Base-by-base conservation (phyloP, 345 rosid genomes). In the Euphorbia tirucalli region DNA sequence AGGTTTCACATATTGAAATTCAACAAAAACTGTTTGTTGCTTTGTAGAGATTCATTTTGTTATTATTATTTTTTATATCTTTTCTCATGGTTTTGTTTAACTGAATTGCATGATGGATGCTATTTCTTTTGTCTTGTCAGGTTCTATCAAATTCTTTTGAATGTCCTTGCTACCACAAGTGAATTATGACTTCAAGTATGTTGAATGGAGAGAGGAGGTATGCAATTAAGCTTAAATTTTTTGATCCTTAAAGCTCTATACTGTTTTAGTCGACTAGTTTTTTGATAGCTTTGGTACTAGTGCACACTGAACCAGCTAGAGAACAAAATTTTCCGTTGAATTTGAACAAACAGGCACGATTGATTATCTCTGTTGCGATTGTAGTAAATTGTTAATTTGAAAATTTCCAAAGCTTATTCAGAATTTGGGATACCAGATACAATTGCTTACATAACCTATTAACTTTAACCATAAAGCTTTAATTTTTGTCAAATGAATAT, bases 201-300 rank as follows among this genome's bases (percentile, higher is more conserved):
- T 70, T 71, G 72, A 71, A 79, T 1, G 90, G 88, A 71, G 92
- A 88, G 67, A 87, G 87, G 71, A 86, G 88, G 92, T 86, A 84
- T 70, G 56, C 9, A 7, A 25, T n/a, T 59, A 16, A 11, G 31
- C 68, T 15, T 68, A 2, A 18, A 4, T 48, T 52, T 48, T 50
- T 28, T 54, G 1, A 13, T 15, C 63, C 25, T 37, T 27, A 22
- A 31, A 32, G 44, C 9, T 4, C 9, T n/a, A 14, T 11, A 37
- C 35, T 7, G 35, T 31, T 21, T 35, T 11, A 37, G 28, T 13
- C 52, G 4, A 35, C 1, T 59, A 49, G 41, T 63, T 35, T 50
- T 54, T 63, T 5, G 15, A 32, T 24, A 16, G 18, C 37, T 70
- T 14, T 31, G 28, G 37, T 39, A 8, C n/a, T 24, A 25, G 52